phyloP scores from a whole-genome alignment of 768 basidiomycete genomes.

The Lactarius akahatsu region DNA sequence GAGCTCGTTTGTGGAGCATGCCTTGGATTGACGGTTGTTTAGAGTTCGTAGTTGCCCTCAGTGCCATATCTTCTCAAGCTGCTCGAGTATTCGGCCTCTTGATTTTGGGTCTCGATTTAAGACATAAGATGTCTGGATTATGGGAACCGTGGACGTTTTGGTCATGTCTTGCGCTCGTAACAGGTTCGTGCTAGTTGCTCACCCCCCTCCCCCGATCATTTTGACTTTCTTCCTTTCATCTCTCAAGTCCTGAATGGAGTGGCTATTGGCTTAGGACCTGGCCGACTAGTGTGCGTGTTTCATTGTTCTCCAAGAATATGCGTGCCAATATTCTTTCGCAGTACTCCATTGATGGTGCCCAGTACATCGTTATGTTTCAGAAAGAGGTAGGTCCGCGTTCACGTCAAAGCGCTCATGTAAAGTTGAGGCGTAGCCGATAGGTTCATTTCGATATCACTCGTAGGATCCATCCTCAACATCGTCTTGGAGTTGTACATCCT shows the following conservation, averaged over 20 bases:
- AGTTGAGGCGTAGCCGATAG: constrained; percentile 33
- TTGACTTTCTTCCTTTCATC: constrained; percentile 1
- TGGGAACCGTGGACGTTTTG: constrained; percentile 22
- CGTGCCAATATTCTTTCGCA: constrained; percentile 1
- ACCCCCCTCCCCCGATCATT: not conserved
- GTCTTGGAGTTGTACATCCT: constrained; percentile 42
- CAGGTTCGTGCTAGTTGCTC: constrained; percentile 12
- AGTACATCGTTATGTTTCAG: constrained; percentile 11
- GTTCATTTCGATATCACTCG: constrained; percentile 41
- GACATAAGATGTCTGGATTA: not conserved
- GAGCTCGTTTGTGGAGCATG: not conserved
- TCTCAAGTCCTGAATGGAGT: constrained; percentile 9
- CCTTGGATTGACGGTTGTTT: not conserved
- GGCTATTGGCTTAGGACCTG: constrained; percentile 8
- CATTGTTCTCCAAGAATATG: not conserved
- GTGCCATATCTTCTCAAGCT: constrained; percentile 13
- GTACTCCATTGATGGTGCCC: not conserved
- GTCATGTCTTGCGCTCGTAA: constrained; percentile 14
- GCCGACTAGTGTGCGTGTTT: constrained; percentile 14
- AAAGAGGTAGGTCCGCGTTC: constrained; percentile 14
- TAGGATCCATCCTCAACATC: constrained; percentile 39
- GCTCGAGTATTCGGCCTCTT: constrained; percentile 22
- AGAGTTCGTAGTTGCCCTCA: constrained; percentile 22
- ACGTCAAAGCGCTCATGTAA: not conserved
- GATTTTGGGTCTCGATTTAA: constrained; percentile 22